Evolutionary conservation across 768 basidiomycete genomes (phyloP).

Genomic region (Terana coerulea): DNA sequence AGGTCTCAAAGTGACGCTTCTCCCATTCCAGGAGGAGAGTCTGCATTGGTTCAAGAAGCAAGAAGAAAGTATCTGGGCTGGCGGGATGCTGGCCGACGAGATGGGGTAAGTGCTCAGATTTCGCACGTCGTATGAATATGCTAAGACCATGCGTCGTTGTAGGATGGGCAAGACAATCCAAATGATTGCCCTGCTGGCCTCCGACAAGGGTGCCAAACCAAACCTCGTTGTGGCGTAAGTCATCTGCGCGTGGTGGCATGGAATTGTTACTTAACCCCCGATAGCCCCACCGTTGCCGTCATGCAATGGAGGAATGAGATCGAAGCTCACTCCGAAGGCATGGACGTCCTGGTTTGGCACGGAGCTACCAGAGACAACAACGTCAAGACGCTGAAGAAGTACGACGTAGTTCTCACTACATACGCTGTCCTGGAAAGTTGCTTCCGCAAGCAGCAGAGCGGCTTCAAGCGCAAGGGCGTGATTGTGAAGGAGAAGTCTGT

Average conservation of each 20-base stretch:
- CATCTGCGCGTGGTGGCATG: background rate
- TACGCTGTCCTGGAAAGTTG: constrained; percentile 89
- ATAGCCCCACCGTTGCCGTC: constrained; percentile 48
- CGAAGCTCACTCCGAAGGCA: constrained; percentile 72
- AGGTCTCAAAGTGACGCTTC: constrained; percentile 77
- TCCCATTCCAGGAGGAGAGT: constrained; percentile 96
- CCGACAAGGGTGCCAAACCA: constrained; percentile 64
- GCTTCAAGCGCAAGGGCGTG: constrained; percentile 82
- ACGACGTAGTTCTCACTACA: constrained; percentile 86
- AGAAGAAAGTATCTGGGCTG: constrained; percentile 81
- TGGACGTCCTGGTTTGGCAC: constrained; percentile 93
- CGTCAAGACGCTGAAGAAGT: constrained; percentile 67
- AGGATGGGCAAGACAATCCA: constrained; percentile 98
- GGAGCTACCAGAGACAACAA: constrained; percentile 71
- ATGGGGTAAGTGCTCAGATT: constrained; percentile 65
- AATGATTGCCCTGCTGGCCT: constrained; percentile 85
- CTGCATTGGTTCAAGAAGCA: constrained; percentile 95
- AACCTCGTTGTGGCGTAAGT: constrained; percentile 90
- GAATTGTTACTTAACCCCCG: background rate
- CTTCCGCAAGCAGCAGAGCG: constrained; percentile 89
- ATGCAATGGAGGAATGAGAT: constrained; percentile 96
- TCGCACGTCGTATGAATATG: constrained; percentile 7
- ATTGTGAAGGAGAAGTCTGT: constrained; percentile 88
- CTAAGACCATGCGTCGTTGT: constrained; percentile 8
- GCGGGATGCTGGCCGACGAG: constrained; percentile 93